phyloP scores from a whole-genome alignment of 2,329 filamentous ascomycete species.

The Trichoderma hamatum region DNA sequence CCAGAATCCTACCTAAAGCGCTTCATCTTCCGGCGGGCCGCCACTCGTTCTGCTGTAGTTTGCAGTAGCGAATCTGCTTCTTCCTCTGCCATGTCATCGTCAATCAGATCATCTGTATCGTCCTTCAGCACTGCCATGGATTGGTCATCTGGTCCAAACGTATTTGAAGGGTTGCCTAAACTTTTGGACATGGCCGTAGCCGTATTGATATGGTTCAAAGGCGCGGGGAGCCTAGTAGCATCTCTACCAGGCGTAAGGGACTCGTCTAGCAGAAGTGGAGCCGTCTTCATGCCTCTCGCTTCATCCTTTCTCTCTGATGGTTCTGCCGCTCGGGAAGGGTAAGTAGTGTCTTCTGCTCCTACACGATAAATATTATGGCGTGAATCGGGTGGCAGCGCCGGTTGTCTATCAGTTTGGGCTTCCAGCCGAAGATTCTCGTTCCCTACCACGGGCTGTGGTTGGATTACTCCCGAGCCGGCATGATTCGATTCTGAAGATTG shows the following conservation, averaged over 20 bases:
- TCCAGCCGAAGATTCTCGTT: conserved; percentile 54
- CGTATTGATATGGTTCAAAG: conserved; percentile 46
- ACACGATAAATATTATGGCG: conserved; percentile 46
- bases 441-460: conserved; percentile 39
- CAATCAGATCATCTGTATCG: conserved; percentile 58
- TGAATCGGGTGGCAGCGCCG: conserved; percentile 42
- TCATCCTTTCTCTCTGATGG: conserved; percentile 22
- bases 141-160: conserved; percentile 24
- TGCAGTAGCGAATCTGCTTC: conserved; percentile 46
- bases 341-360: conserved; percentile 47
- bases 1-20: conserved; percentile 66
- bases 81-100: conserved; percentile 59
- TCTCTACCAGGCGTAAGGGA: conserved; percentile 46
- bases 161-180: background rate
- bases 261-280: conserved; percentile 15
- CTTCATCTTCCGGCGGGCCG: conserved; percentile 70
- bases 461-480: conserved; percentile 32
- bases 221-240: conserved; percentile 44
- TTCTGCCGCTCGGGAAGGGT: conserved; percentile 33
- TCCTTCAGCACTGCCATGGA: conserved; percentile 35
- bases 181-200: conserved; percentile 26
- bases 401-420: conserved; percentile 66
- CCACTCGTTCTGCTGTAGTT: conserved; percentile 60
- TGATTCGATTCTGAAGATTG: conserved; percentile 49
- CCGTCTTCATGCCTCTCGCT: conserved; percentile 16